Evolutionary conservation across 1,139 yeast genomes (phyloP), one percentile per base, ranked within the genome.

Genomic region (Yamadazyma membranifaciens): DNA sequence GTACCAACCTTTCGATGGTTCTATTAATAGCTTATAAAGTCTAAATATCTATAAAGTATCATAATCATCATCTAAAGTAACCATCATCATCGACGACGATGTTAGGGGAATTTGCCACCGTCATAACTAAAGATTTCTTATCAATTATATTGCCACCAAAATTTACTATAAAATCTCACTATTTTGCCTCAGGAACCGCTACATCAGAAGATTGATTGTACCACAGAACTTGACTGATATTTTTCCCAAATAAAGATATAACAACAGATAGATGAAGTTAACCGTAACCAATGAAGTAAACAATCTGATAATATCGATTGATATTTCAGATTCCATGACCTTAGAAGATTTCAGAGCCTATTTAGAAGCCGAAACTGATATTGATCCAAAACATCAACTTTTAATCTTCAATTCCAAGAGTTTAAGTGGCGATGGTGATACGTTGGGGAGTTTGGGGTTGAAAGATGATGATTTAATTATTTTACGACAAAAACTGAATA

Each of bases 341-440:
- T 59, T 88, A 7, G 73, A 61, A 11, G 96, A 89, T 57, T 75
- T 91, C 52, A 73, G 79, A 45, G 95, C 95, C 0, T 82, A 85
- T 49, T 59, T 91, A 6, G 88, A 83, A 49, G 82, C 88, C 2
- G 96, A 89, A 54, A 76, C 88, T 15, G 74, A 69, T 17, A 72
- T 83, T 29, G 67, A 69, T 6, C 67, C 78, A 3, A 47, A 50
- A 0, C 53, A 63, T 16, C 87, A 83, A 55, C 60, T 71, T 11
- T 52, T 86, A 38, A 58, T 67, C 25, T 69, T 67, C 50, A 70
- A 82, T 47, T 76, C 77, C 39, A 64, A 63, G 30, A 55, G 64
- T 6, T 52, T 86, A 31, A 17, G 11, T 2, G 59, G 57, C 1
- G 60, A 57, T 7, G 47, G 53, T 4, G 60, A 62, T 39, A 61